Evolutionary conservation across 345 rosid species (phyloP).

Genomic region (Trapa incisa): DNA sequence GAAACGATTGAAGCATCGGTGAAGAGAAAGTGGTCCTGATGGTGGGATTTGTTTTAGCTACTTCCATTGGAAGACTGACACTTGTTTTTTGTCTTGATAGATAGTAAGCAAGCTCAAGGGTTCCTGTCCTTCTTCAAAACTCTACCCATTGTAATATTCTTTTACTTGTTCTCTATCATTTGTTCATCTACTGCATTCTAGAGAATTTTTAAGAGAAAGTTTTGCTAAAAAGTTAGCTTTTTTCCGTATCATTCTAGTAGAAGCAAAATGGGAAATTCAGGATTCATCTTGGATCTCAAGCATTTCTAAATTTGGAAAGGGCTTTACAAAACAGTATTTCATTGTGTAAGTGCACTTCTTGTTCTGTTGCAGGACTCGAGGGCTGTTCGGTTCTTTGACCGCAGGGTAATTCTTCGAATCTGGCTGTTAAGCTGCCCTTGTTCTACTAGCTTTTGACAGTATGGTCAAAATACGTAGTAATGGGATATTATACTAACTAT

Average conservation of each 20-base stretch:
- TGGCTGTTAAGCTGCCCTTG: neutral
- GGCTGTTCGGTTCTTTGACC: conserved; percentile 82
- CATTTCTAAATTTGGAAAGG: neutral
- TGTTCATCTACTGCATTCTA: neutral
- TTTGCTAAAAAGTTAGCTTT: neutral
- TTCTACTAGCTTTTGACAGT: neutral
- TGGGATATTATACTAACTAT: neutral
- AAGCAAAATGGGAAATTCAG: neutral
- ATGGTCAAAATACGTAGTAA: neutral
- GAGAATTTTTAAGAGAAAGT: neutral
- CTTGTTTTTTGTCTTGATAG: conserved; percentile 18
- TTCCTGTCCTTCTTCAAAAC: conserved; percentile 91
- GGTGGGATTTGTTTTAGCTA: neutral
- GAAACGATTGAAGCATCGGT: neutral
- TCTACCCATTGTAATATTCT: conserved; percentile 53
- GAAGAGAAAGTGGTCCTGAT: neutral
- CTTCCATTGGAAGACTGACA: neutral
- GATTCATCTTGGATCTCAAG: neutral
- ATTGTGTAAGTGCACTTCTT: conserved; percentile 2
- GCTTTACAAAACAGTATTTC: neutral
- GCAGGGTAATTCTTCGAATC: conserved; percentile 52
- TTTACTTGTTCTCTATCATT: neutral
- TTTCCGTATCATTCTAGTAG: neutral
- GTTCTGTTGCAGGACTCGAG: conserved; percentile 52
- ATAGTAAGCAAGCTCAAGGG: conserved; percentile 94